These are phyloP conservation scores for Peterozyma toletana DNA, from an alignment of 805 yeast genomes.

Conservation along the genomic window DNA sequence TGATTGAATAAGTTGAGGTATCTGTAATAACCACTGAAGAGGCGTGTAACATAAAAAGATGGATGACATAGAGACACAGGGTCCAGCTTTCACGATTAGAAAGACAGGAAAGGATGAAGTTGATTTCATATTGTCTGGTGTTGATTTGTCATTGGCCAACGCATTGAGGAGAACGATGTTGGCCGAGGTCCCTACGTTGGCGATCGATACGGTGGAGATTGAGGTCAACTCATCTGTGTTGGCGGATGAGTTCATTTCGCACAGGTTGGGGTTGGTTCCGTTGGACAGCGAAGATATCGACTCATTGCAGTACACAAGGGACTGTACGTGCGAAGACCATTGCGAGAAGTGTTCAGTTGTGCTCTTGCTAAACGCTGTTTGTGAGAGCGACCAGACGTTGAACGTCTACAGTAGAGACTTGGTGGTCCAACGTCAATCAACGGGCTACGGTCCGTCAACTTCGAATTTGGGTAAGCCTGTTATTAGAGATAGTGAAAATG, in stretches of 20 bases:
- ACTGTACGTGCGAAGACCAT: constrained; percentile 96
- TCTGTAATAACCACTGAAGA: no score
- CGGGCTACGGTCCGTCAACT: constrained; percentile 13
- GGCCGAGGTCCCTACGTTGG: constrained; percentile 94
- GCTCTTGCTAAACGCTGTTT: constrained; percentile 73
- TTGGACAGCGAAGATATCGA: constrained; percentile 80
- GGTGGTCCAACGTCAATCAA: constrained; percentile 27
- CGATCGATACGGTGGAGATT: constrained; percentile 93
- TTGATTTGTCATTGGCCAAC: constrained; percentile 87
- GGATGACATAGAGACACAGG: constrained; percentile 20
- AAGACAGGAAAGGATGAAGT: constrained; percentile 81
- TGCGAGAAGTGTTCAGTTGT: constrained; percentile 94
- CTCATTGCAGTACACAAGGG: constrained; percentile 79
- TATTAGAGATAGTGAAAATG: constrained; percentile 63
- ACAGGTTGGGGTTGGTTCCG: constrained; percentile 89
- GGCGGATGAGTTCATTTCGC: constrained; percentile 95
- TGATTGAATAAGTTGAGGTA: no score
- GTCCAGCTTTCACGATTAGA: constrained; percentile 84
- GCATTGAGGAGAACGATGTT: constrained; percentile 86
- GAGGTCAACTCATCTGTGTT: constrained; percentile 88
- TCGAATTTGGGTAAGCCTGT: constrained; percentile 72
- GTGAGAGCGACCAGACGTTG: constrained; percentile 82
- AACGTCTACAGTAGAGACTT: constrained; percentile 85
- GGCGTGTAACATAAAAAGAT: not conserved
- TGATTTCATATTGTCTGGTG: constrained; percentile 81